phyloP scores from a whole-genome alignment of 2,329 filamentous ascomycete genomes.

The Venturia nashicola region DNA sequence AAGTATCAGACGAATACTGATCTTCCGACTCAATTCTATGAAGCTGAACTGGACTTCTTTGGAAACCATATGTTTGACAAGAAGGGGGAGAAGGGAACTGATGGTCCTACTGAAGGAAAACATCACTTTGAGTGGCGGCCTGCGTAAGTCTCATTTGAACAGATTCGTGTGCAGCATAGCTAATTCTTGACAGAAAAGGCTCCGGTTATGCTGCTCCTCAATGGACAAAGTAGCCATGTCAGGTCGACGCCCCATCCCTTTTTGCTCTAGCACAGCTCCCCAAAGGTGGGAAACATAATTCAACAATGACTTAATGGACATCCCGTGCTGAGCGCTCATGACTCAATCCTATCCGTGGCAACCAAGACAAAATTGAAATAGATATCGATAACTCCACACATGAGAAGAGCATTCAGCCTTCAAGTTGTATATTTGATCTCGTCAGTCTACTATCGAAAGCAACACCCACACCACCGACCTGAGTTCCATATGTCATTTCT shows the following conservation, averaged over 20 bases:
- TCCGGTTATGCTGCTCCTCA: not conserved
- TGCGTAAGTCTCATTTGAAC: slow-evolving; percentile 15
- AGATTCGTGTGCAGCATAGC: not conserved
- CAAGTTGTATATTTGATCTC: no score
- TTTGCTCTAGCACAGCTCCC: not conserved
- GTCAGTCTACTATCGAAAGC: no score
- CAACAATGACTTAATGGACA: no score
- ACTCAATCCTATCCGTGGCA: no score
- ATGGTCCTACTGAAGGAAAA: slow-evolving; percentile 38
- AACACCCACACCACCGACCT: no score
- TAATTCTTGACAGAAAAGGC: not conserved
- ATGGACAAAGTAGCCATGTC: not conserved
- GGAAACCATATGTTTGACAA: slow-evolving; percentile 54
- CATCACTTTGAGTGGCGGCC: slow-evolving; percentile 53
- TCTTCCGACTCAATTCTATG: slow-evolving; percentile 56
- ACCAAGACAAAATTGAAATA: no score
- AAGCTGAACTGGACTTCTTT: slow-evolving; percentile 61
- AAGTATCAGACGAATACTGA: slow-evolving; percentile 48
- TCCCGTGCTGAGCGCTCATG: no score
- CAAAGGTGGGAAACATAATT: no score
- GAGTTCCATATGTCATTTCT: no score
- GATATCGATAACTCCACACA: no score
- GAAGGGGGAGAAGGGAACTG: slow-evolving; percentile 35
- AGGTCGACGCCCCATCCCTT: no score
- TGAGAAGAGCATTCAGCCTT: no score